Percentiles rank a stretch among this genome's conserved stretches.
These are phyloP conservation scores for Cercospora sp. DNA, from an alignment of 2,329 filamentous ascomycete genomes.

Conservation along the genomic window DNA sequence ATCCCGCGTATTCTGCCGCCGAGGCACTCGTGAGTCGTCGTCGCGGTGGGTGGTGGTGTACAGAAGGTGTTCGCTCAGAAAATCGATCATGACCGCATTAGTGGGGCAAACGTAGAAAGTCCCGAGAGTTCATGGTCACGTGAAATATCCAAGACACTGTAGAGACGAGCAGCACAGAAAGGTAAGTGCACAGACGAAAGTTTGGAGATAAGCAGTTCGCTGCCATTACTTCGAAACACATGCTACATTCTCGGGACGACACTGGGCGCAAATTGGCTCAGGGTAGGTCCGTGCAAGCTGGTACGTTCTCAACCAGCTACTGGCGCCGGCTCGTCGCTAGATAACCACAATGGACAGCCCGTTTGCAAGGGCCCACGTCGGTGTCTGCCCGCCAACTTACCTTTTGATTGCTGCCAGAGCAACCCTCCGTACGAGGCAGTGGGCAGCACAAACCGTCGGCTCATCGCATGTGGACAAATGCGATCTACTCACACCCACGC, in stretches of 20 bases:
- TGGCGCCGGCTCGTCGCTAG: slow-evolving; percentile 15
- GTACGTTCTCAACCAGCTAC: slow-evolving; percentile 12
- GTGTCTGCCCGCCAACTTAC: neutral
- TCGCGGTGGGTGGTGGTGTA: neutral
- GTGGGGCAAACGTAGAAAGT: neutral
- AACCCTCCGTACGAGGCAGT: neutral
- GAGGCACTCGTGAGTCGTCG: slow-evolving; percentile 1
- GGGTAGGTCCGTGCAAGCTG: neutral
- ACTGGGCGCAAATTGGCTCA: neutral
- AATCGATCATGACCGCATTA: slow-evolving; percentile 1
- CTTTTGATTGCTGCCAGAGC: neutral
- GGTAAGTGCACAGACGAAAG: neutral
- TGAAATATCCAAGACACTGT: neutral
- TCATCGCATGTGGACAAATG: slow-evolving; percentile 2
- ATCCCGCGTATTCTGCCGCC: neutral
- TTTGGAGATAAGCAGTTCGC: neutral
- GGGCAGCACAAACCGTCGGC: slow-evolving; percentile 6
- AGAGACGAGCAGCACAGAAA: neutral
- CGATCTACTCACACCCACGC: slow-evolving; percentile 3
- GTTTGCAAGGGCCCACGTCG: neutral
- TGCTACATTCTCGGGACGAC: slow-evolving; percentile 9
- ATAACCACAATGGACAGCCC: slow-evolving; percentile 9
- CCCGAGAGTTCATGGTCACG: neutral
- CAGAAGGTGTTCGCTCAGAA: neutral
- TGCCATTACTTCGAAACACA: neutral